Base-by-base conservation (phyloP, 352 stramenopile species). In the Phytophthora ramorum region DNA sequence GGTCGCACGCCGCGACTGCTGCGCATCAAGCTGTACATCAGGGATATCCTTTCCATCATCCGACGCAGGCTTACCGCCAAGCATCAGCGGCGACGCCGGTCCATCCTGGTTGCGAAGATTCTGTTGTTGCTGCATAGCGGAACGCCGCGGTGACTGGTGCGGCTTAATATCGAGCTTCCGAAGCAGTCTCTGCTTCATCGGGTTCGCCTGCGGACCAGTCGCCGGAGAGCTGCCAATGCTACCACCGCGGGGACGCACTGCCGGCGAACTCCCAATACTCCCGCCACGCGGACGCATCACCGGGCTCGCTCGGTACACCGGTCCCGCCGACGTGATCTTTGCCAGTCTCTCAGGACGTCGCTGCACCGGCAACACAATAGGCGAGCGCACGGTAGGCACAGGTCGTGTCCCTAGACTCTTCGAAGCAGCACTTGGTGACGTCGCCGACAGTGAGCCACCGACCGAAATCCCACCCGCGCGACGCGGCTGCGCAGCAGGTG, bases 91-190 rank as follows among this genome's bases (percentile, higher is more conserved):
- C 1, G 76, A 84, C 22, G 70, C 37, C 22, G 60, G 38, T 9
- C 22, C 41, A 44, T 66, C 48, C 20, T 59, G 28, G 4, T 53
- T 64, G 6, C 64, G 67, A 16, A 63, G 22, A 19, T 50, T 54
- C 43, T 79, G 63, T 24, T 86, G 76, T 20, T 72, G 62, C 28
- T 86, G 79, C 37, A 84, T 60, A 6, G 69, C 75, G 1, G 73
- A 78, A 13, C 84, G 81, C 43, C 84, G 70, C 45, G 84, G 82
- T 12, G 84, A 92, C 53, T 92, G 84, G 67, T 92, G 81, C 16
- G 84, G 84, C 60, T 91, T 91, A 65, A 92, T 91, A 49, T 91
- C 81, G 8, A 92, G 68, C 59, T 88, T 91, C 30, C 73, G 73
- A 16, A 77, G 66, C 30, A 87, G 50, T 47, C 81, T 62, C 64